Conservation (phyloP, 176 grass and related monocot species). For the Panicum miliaceum region DNA sequence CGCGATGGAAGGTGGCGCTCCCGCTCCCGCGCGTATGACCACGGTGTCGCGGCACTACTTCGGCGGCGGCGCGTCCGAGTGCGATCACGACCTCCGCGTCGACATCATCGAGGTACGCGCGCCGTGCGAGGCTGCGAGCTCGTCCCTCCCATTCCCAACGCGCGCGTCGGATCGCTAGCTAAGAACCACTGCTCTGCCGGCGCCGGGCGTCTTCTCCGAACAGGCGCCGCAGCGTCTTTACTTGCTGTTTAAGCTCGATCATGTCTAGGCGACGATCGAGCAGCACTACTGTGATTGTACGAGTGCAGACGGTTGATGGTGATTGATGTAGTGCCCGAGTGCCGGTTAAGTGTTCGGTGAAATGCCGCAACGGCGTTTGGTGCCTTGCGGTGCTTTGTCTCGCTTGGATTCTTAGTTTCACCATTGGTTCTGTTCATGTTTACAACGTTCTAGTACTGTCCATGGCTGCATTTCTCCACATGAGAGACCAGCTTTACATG, state of each 20-base stretch:
- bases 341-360: not conserved
- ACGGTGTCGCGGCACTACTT: constrained; percentile 75
- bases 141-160: too few species aligned
- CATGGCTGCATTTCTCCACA: not conserved
- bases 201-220: not conserved
- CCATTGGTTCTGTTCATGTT: not conserved
- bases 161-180: not conserved
- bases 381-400: not conserved
- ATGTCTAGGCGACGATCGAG: not conserved
- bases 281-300: not conserved
- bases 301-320: not conserved
- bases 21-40: constrained; percentile 41
- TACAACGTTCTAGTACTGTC: not conserved
- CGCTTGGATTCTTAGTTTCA: not conserved
- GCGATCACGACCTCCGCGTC: constrained; percentile 55
- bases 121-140: not conserved
- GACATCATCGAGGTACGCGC: constrained; percentile 73
- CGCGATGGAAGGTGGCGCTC: constrained; percentile 23
- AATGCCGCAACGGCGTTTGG: constrained; percentile 5
- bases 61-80: constrained; percentile 53
- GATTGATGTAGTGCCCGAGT: not conserved
- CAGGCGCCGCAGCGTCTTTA: too few species aligned
- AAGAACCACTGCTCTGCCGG: too few species aligned
- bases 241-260: too few species aligned
- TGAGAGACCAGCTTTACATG: not conserved